Evolutionary conservation across 208 protist genomes (phyloP).

Genomic region (Crithidia mellificae): DNA sequence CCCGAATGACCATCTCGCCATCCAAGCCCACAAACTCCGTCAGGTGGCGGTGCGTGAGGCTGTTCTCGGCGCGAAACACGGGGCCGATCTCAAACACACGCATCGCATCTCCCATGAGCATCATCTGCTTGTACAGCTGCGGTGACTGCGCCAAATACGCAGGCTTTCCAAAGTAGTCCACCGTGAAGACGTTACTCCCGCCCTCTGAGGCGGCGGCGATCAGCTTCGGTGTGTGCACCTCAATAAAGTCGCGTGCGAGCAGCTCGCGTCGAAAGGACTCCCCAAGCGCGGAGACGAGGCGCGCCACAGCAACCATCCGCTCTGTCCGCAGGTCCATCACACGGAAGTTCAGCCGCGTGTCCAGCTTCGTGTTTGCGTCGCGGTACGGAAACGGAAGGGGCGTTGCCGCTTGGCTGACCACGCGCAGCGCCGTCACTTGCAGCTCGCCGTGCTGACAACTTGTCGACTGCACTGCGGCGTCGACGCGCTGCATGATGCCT

Average conservation of each 20-base stretch:
- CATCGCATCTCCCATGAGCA: slow-evolving; percentile 93
- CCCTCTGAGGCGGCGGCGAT: slow-evolving; percentile 94
- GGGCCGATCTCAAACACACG: slow-evolving; percentile 95
- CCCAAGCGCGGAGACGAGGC: slow-evolving; percentile 84
- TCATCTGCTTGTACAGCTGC: slow-evolving; percentile 99
- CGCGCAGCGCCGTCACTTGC: slow-evolving; percentile 42
- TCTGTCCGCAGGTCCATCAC: slow-evolving; percentile 96
- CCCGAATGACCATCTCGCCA: slow-evolving; percentile 97
- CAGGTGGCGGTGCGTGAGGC: slow-evolving; percentile 98
- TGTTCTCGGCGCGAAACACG: slow-evolving; percentile 99
- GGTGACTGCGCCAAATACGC: slow-evolving; percentile 98
- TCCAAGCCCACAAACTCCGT: slow-evolving; percentile 99
- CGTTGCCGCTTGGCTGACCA: slow-evolving; percentile 52
- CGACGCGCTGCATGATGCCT: slow-evolving; percentile 40
- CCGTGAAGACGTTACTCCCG: slow-evolving; percentile 74
- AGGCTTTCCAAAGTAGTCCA: slow-evolving; percentile 72
- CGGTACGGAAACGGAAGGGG: slow-evolving; percentile 86
- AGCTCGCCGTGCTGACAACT: slow-evolving; percentile 66
- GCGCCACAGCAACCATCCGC: slow-evolving; percentile 92
- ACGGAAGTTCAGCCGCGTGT: slow-evolving; percentile 96
- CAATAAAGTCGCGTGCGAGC: slow-evolving; percentile 87
- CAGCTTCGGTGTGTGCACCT: slow-evolving; percentile 99
- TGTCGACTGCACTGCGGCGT: slow-evolving; percentile 44
- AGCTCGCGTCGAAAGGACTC: slow-evolving; percentile 91
- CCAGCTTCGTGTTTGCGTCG: slow-evolving; percentile 83